Conservation (phyloP, 345 rosid species). For the Microcos paniculata region DNA sequence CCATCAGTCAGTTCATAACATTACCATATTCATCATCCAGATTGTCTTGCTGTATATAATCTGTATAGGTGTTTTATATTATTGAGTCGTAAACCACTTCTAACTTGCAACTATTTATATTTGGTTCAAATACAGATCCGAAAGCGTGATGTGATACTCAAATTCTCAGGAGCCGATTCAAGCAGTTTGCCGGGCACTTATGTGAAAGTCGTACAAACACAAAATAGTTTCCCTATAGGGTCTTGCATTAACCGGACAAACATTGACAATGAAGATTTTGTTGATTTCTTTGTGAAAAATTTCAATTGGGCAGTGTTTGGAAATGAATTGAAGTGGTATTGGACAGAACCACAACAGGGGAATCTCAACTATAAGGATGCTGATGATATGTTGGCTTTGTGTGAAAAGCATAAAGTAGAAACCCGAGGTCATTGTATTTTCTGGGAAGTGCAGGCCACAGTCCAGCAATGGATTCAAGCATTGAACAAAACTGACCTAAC, state of each 20-base stretch:
- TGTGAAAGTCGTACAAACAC: slow-evolving; percentile 63
- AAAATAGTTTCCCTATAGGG: slow-evolving; percentile 78
- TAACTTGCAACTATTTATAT: neutral
- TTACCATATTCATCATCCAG: neutral
- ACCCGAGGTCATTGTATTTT: slow-evolving; percentile 91
- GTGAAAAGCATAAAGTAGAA: slow-evolving; percentile 54
- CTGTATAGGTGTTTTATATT: no score
- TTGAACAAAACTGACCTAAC: slow-evolving; percentile 51
- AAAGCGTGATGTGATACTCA: slow-evolving; percentile 71
- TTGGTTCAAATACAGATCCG: slow-evolving; percentile 57
- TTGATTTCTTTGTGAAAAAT: slow-evolving; percentile 63
- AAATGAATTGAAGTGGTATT: slow-evolving; percentile 94
- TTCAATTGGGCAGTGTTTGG: slow-evolving; percentile 97
- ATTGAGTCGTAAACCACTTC: neutral
- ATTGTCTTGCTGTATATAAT: neutral
- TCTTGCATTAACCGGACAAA: slow-evolving; percentile 81
- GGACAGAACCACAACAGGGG: slow-evolving; percentile 90
- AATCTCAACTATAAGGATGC: slow-evolving; percentile 78
- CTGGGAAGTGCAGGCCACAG: slow-evolving; percentile 86
- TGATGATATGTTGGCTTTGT: slow-evolving; percentile 80
- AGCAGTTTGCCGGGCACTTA: slow-evolving; percentile 41
- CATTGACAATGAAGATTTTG: slow-evolving; percentile 88
- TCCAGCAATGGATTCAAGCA: slow-evolving; percentile 79
- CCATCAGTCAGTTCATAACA: neutral
- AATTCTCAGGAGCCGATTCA: slow-evolving; percentile 51